These are phyloP conservation scores for Tulasnella sp. DNA, from an alignment of 768 basidiomycete species.

Conservation along the genomic window DNA sequence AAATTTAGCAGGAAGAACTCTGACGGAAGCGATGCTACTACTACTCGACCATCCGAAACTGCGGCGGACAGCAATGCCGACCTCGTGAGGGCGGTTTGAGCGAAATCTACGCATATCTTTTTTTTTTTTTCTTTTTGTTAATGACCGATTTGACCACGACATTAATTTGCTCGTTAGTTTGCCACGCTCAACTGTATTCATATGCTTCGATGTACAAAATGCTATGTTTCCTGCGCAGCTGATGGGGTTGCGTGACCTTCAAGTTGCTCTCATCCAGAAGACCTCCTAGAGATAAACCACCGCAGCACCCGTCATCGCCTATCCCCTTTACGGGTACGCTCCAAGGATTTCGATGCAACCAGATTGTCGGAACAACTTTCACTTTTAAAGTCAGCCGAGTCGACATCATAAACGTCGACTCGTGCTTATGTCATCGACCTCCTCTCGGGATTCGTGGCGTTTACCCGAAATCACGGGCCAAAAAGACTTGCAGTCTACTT, in stretches of 20 bases:
- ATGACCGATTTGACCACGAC: neutral
- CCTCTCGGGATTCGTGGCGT: neutral
- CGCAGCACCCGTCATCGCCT: neutral
- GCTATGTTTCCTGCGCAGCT: neutral
- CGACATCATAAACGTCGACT: neutral
- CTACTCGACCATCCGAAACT: neutral
- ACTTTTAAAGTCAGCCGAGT: neutral
- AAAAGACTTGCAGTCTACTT: neutral
- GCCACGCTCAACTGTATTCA: neutral
- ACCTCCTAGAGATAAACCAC: neutral
- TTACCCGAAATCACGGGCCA: slow-evolving; percentile 1
- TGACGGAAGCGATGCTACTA: neutral
- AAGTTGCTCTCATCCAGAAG: too few species aligned
- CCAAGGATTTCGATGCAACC: neutral
- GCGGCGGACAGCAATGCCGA: neutral
- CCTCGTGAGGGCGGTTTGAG: neutral
- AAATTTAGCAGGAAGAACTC: neutral
- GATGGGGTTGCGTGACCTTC: too few species aligned
- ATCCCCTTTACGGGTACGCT: neutral
- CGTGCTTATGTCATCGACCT: neutral
- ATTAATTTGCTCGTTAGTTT: neutral
- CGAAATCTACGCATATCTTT: too few species aligned
- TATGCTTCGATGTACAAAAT: neutral
- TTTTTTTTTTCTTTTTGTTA: neutral
- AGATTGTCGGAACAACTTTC: neutral